Base-by-base conservation (phyloP, 768 basidiomycete genomes). In the Tephrocybe sp. region DNA sequence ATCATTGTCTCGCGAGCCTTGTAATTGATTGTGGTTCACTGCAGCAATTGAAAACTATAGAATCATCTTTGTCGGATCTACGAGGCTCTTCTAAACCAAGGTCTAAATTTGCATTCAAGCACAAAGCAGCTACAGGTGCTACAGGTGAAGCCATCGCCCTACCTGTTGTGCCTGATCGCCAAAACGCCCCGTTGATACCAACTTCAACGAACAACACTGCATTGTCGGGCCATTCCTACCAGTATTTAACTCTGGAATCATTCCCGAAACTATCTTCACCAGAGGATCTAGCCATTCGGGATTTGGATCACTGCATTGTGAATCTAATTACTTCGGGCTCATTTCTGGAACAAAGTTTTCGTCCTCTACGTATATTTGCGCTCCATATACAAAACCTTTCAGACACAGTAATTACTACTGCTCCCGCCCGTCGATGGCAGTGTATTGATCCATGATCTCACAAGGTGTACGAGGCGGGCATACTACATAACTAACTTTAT, bases 351-450 rank as follows among this genome's bases (percentile, higher is more conserved):
- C 51, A 55, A 16, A 37, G 45, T 13, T 32, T 56, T 21, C 43
- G n/a, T n/a, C n/a, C 30, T 21, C 46, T 66, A 24, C 56, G 67
- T 36, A 60, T 80, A 22, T 80, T 83, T 0, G 82, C 87, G 0
- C 57, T 91, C 9, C 88, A 92, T 59, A 73, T 83, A 16, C 76
- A 75, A n/a, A 75, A 80, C 39, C 55, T 94, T 18, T 71, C 65
- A 2, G 72, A 83, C 48, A 82, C 80, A 9, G 62, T n/a, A n/a
- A n/a, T n/a, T 93, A 3, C 62, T 96, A 18, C 63, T 94, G 13
- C 69, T 91, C 6, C 88, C 89, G 0, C 57, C 60, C 9, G 71
- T 91, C 18, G 60, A 77, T 6, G 89, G 92, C 1, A 94, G 91
- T 58, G 79, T 86, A 8, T 69, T 95, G 45, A 64, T 94, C 1